Base-by-base conservation (phyloP, 2,329 filamentous ascomycete species). In the Diaporthe capsici region DNA sequence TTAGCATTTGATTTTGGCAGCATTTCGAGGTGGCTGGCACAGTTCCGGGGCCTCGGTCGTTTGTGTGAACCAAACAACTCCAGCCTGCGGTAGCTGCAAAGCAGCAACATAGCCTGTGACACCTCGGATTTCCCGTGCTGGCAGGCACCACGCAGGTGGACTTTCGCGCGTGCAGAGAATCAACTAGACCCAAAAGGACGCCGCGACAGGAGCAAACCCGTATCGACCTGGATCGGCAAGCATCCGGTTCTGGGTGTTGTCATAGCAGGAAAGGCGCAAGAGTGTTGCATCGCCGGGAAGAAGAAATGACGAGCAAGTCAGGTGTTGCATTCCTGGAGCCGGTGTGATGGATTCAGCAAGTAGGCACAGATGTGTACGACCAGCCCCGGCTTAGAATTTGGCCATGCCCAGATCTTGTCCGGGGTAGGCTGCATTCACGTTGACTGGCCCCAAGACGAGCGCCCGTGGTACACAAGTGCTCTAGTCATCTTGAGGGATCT, bases 271-370 rank as follows among this genome's bases (percentile, higher is more conserved):
- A 9, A 25, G 20, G 57, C 44, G 44, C 49, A 2, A 63, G 28
- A 53, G 57, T 37, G 47, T 63, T 63, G 71, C 71, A 63, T 71
- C 37, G 37, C 25, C 44, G 44, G 34, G 34, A 28, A 55, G 28
- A 39, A 34, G 20, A 49, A 65, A 71, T 28, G n/a, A 28, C 17
- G 31, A 55, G 28, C 53, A 58, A 34, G 65, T 74, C 72, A 74
- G 68, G 17, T 49, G 72, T 31, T 74, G 39, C 39, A 28, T 34
- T 58, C 42, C 53, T 25, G 42, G 28, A 58, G 55, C 65, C 72
- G 72, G 72, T 74, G 72, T 71, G 65, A 74, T 47, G 42, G 20
- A 70, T 55, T 31, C 47, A 65, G 39, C 37, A 58, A 37, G 22
- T 37, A 74, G 49, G 72, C 63, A 71, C 47, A 73, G 28, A 22